Conservation (phyloP, 148 eudicot genomes). For the Persicaria tinctoria region DNA sequence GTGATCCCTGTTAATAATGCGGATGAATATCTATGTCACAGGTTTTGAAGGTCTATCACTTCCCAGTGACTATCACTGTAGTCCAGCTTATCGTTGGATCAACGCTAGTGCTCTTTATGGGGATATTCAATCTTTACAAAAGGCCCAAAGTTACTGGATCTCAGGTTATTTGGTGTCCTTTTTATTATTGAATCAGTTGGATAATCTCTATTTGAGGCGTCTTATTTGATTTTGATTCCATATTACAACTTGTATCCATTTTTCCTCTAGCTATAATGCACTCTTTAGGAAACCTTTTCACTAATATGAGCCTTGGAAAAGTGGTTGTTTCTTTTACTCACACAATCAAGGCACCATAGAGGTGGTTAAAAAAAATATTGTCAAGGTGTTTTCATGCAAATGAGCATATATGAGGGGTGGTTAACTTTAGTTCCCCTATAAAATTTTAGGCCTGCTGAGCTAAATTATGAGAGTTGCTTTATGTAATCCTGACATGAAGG, state of each 20-base stretch:
- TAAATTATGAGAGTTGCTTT: too few relatives aligned
- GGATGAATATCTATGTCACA: slow-evolving; percentile 18
- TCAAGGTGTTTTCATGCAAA: too few relatives aligned
- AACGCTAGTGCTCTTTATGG: slow-evolving; percentile 62
- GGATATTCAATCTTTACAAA: slow-evolving; percentile 68
- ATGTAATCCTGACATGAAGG: too few relatives aligned
- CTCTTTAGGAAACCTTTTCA: slow-evolving; percentile 80
- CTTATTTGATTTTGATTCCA: slow-evolving; percentile 7
- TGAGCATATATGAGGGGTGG: too few relatives aligned
- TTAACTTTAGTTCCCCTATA: too few relatives aligned
- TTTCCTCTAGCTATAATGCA: slow-evolving; percentile 81
- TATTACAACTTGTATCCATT: slow-evolving; percentile 63
- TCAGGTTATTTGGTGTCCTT: slow-evolving; percentile 41
- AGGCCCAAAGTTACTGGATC: slow-evolving; percentile 66
- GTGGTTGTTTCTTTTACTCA: slow-evolving; percentile 93
- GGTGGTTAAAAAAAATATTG: too few relatives aligned
- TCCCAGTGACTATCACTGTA: slow-evolving; percentile 62
- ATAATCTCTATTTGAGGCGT: slow-evolving; percentile 1
- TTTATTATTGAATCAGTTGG: background rate
- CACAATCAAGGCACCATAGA: slow-evolving; percentile 67
- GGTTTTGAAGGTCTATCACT: slow-evolving; percentile 78
- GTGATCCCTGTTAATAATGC: slow-evolving; percentile 2
- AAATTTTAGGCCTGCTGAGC: too few relatives aligned
- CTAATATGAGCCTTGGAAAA: slow-evolving; percentile 92
- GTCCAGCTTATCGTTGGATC: slow-evolving; percentile 82